Conservation (phyloP, 306 rosid genomes). For the Citrullus colocynthis region DNA sequence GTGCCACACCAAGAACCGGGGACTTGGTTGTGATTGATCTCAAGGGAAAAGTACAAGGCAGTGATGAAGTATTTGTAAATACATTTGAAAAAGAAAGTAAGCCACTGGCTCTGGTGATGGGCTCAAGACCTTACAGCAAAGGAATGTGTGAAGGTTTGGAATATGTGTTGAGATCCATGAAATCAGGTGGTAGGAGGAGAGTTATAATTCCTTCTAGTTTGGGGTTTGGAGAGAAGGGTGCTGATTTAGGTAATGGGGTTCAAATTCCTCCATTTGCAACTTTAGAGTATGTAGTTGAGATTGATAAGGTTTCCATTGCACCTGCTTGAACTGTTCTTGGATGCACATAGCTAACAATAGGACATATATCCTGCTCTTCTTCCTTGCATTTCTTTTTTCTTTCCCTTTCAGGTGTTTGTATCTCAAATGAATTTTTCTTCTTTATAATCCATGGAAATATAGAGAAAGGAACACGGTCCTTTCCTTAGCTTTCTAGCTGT, state of each 20-base stretch:
- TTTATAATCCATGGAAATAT: background rate
- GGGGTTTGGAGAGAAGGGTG: conserved; percentile 75
- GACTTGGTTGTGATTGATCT: conserved; percentile 79
- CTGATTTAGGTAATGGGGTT: conserved; percentile 65
- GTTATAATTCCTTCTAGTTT: conserved; percentile 55
- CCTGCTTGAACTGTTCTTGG: conserved; percentile 36
- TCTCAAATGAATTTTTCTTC: background rate
- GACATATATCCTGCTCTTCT: background rate
- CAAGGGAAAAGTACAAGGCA: conserved; percentile 40
- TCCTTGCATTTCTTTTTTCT: background rate
- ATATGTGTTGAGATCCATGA: conserved; percentile 51
- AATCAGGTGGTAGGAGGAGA: conserved; percentile 76
- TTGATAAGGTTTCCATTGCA: conserved; percentile 88
- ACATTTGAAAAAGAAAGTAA: conserved; percentile 59
- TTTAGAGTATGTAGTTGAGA: conserved; percentile 62
- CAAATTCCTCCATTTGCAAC: conserved; percentile 73
- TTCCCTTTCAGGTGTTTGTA: background rate
- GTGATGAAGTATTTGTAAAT: conserved; percentile 61
- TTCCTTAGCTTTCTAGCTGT: background rate
- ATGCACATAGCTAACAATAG: background rate
- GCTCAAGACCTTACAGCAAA: conserved; percentile 84
- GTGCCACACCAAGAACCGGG: conserved; percentile 50
- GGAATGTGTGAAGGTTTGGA: conserved; percentile 94
- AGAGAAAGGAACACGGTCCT: background rate
- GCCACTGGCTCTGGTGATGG: conserved; percentile 73